Conservation (phyloP, 257 asterid genomes). For the Paraleonurus japonicus region DNA sequence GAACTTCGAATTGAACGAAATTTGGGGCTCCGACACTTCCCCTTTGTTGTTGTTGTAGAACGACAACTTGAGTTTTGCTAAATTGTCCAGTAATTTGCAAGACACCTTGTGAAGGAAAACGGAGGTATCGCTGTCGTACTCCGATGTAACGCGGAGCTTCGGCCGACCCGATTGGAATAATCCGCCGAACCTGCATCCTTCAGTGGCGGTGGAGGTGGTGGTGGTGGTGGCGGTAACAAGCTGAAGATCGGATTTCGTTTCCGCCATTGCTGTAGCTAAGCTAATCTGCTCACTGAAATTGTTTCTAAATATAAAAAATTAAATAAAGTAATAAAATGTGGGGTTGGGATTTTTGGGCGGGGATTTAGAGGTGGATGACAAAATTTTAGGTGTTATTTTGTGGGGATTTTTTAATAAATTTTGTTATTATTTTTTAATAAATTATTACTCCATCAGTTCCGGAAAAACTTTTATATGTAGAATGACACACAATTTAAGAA, state of each 20-base stretch:
- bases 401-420: too few relatives aligned
- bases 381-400: too few relatives aligned
- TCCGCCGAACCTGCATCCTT: conserved; percentile 25
- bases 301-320: conserved; percentile 5
- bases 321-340: conserved; percentile 16
- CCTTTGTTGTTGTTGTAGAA: conserved; percentile 72
- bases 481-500: too few relatives aligned
- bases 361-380: conserved; percentile 32
- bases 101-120: conserved; percentile 71
- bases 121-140: conserved; percentile 87
- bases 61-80: conserved; percentile 68
- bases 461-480: too few relatives aligned
- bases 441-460: too few relatives aligned
- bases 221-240: conserved; percentile 7
- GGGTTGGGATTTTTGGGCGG: conserved; percentile 29
- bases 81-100: conserved; percentile 67
- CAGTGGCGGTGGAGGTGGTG: conserved; percentile 14
- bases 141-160: conserved; percentile 74
- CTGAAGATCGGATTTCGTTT: conserved; percentile 26
- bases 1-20: conserved; percentile 60
- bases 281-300: neutral
- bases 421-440: too few relatives aligned
- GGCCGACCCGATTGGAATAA: conserved; percentile 47
- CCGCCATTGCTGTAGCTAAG: conserved; percentile 32
- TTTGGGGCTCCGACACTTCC: conserved; percentile 72